phyloP scores from a whole-genome alignment of 2,329 filamentous ascomycete genomes.

The Cladosporium sp. region DNA sequence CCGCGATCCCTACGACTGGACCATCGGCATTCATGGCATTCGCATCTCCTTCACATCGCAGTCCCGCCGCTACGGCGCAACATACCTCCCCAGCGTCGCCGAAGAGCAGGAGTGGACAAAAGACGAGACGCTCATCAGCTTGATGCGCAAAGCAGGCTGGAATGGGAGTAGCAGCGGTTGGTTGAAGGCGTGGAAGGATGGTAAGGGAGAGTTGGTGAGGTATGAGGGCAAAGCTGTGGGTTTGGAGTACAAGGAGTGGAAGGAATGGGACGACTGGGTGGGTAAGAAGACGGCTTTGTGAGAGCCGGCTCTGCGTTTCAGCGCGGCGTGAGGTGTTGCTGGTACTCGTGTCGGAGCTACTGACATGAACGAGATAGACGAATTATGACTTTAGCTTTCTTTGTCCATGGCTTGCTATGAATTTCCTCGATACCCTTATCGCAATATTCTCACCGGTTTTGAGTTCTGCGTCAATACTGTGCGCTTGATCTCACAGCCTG shows the following conservation, averaged over 20 bases:
- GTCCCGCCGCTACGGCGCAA: conserved; percentile 74
- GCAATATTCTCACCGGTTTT: not conserved
- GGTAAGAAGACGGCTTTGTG: conserved; percentile 35
- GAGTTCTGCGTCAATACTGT: not conserved
- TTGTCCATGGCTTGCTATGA: not conserved
- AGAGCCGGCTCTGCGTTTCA: not conserved
- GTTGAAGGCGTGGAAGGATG: conserved; percentile 69
- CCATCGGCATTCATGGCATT: conserved; percentile 80
- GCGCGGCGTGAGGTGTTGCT: conserved; percentile 9
- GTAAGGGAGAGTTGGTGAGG: conserved; percentile 71
- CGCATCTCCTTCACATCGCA: conserved; percentile 80
- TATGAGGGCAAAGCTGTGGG: conserved; percentile 84
- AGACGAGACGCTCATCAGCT: conserved; percentile 83
- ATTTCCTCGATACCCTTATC: not conserved
- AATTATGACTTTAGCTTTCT: not conserved
- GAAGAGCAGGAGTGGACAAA: conserved; percentile 92
- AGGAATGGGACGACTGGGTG: conserved; percentile 77
- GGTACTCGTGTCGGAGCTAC: not conserved
- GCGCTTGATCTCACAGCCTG: not conserved
- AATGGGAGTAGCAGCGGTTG: conserved; percentile 54
- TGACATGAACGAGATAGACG: conserved; percentile 8
- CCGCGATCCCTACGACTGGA: conserved; percentile 77
- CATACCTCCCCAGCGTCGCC: conserved; percentile 90
- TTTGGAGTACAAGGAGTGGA: conserved; percentile 72
- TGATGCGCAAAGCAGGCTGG: conserved; percentile 97